Evolutionary conservation across 1,139 yeast genomes (phyloP).

Genomic region (Schizosaccharomyces versatilis): DNA sequence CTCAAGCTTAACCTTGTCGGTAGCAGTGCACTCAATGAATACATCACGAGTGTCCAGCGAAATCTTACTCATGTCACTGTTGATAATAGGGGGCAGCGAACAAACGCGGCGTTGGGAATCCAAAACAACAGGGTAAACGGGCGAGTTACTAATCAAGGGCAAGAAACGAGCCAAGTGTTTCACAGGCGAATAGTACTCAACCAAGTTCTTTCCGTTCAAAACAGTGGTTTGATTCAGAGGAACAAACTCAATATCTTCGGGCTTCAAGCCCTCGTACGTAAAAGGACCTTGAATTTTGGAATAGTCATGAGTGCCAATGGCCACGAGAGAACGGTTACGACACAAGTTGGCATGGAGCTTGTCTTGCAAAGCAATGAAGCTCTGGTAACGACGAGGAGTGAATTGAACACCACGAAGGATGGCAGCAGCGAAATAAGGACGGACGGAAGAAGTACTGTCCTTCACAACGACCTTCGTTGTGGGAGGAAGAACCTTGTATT

Average conservation of each 20-base stretch:
- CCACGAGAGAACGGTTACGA: conserved; percentile 89
- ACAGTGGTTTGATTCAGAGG: conserved; percentile 71
- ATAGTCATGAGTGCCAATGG: conserved; percentile 93
- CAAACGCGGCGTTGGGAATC: conserved; percentile 62
- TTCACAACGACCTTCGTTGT: conserved; percentile 52
- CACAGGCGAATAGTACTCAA: conserved; percentile 77
- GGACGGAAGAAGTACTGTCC: conserved; percentile 39
- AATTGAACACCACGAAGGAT: conserved; percentile 63
- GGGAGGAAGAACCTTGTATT: conserved; percentile 36
- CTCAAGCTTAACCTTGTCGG: conserved; percentile 82
- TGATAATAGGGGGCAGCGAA: conserved; percentile 92
- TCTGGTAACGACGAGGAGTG: conserved; percentile 67
- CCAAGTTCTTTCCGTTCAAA: conserved; percentile 54
- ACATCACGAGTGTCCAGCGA: conserved; percentile 66
- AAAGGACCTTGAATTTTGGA: conserved; percentile 68
- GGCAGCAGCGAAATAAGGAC: conserved; percentile 92
- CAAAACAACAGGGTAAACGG: conserved; percentile 74
- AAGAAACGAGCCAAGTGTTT: conserved; percentile 74
- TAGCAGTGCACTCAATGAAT: conserved; percentile 84
- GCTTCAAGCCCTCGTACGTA: conserved; percentile 68
- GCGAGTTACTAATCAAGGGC: conserved; percentile 70
- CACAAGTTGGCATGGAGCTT: conserved; percentile 87
- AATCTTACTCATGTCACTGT: conserved; percentile 77
- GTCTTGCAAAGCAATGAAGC: conserved; percentile 89
- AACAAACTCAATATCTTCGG: conserved; percentile 51